Base-by-base conservation (phyloP, 2,329 filamentous ascomycete species). In the Alternaria consortialis region DNA sequence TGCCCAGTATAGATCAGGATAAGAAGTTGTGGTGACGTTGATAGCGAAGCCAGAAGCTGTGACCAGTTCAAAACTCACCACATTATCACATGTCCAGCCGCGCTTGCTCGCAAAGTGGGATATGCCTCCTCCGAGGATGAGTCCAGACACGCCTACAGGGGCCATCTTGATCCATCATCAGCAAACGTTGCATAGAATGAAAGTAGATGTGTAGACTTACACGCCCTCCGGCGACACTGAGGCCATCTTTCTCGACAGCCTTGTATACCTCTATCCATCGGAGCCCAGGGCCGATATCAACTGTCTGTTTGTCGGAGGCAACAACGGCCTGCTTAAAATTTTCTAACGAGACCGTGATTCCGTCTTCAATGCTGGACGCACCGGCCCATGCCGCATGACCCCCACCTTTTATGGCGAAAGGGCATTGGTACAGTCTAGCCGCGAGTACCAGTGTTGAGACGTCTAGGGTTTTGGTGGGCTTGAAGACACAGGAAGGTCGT, bases 391-490 rank as follows among this genome's bases (percentile, higher is more conserved):
- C 66, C 12, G 74, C 74, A 59, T 83, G 81, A 5, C 82, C 82
- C 29, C 81, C 81, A 34, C 78, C 76, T 54, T 80, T 80, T 3
- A 83, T 74, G 1, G 80, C 80, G 59, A 82, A 81, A 77, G 64
- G 69, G 37, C 70, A 75, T 48, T 67, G 65, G 20, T 66, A 61
- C 0, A 65, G 31, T 17, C 65, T 58, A 20, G 68, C 60, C 5
- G 64, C 4, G 2, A 71, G 51, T 11, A 71, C 60, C 1, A 62
- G 5, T 6, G 50, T 60, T 2, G 67, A 69, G 7, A 71, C 57
- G 5, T 71, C 62, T 2, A 53, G 5, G 12, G 60, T 44, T 12
- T 36, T 51, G 2, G 51, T 23, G 4, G 68, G 68, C 39, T 64
- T 64, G 44, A 73, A 74, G 5, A 72, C 62, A 51, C 72, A 74